These are phyloP conservation scores for Monosporascus sp. DNA, from an alignment of 2,329 filamentous ascomycete species.

Conservation along the genomic window DNA sequence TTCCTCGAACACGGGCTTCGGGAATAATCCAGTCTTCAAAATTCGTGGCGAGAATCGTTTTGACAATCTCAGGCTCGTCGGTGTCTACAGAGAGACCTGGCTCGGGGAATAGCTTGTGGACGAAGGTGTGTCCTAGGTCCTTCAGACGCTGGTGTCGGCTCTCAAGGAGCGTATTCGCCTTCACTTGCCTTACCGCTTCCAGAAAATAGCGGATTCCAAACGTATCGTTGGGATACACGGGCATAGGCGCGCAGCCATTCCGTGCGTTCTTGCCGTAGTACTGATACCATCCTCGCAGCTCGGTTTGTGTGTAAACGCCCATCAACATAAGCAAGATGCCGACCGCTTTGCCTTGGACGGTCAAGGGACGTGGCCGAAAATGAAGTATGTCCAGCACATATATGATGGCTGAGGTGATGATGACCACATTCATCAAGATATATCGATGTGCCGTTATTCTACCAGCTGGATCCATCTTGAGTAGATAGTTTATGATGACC, in stretches of 20 bases:
- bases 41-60: slow-evolving; percentile 45
- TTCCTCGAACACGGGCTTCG: slow-evolving; percentile 28
- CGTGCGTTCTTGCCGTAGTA: slow-evolving; percentile 13
- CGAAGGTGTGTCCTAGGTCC: slow-evolving; percentile 17
- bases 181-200: slow-evolving; percentile 10
- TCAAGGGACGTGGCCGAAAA: slow-evolving; percentile 4
- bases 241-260: slow-evolving; percentile 15
- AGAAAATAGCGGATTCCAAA: slow-evolving; percentile 20
- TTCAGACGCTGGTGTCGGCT: slow-evolving; percentile 7
- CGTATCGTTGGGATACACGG: slow-evolving; percentile 15
- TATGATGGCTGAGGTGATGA: slow-evolving; percentile 2
- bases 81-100: slow-evolving; percentile 11
- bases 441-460: slow-evolving; percentile 12
- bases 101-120: slow-evolving; percentile 18
- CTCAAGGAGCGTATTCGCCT: slow-evolving; percentile 14
- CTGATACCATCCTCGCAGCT: slow-evolving; percentile 10
- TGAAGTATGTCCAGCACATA: slow-evolving; percentile 10
- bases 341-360: slow-evolving; percentile 2
- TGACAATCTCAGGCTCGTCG: slow-evolving; percentile 41
- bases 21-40: slow-evolving; percentile 46
- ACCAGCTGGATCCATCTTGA: neutral
- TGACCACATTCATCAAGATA: slow-evolving; percentile 4
- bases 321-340: slow-evolving; percentile 7
- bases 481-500: neutral
- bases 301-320: slow-evolving; percentile 9